Conservation (phyloP, 148 eudicot genomes). For the Diospyros kaki region DNA sequence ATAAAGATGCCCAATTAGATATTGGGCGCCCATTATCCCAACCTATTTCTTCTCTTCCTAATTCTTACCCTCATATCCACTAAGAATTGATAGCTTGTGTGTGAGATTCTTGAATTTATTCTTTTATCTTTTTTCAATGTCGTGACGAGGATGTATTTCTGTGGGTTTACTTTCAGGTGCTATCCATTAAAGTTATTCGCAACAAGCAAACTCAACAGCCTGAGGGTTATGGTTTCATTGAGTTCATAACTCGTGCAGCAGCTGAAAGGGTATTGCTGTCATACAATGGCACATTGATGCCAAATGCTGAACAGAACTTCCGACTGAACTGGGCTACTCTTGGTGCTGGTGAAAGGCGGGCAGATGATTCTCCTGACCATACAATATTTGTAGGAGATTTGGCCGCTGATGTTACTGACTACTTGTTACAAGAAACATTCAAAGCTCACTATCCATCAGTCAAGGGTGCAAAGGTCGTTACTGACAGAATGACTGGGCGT, state of each 20-base stretch:
- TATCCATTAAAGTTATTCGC: conserved; percentile 70
- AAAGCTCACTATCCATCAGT: conserved; percentile 64
- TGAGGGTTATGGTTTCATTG: conserved; percentile 94
- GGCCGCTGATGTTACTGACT: conserved; percentile 89
- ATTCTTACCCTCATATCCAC: background rate
- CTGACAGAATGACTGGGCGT: conserved; percentile 78
- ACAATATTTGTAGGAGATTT: conserved; percentile 96
- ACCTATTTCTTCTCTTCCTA: too few relatives aligned
- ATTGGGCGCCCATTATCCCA: too few relatives aligned
- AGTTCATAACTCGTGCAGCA: conserved; percentile 72
- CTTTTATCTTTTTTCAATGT: background rate
- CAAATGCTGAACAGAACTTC: conserved; percentile 69
- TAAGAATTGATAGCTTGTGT: too few relatives aligned
- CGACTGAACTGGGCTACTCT: conserved; percentile 90
- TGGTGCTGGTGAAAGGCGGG: conserved; percentile 86
- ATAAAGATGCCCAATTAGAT: too few relatives aligned
- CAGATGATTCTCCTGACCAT: conserved; percentile 75
- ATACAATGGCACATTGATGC: conserved; percentile 79
- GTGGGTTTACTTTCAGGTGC: conserved; percentile 40
- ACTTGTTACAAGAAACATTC: conserved; percentile 81
- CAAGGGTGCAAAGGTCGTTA: conserved; percentile 93
- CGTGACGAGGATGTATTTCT: background rate
- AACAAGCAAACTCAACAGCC: conserved; percentile 76
- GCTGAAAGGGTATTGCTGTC: conserved; percentile 66
- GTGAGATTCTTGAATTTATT: background rate